Evolutionary conservation across 169 alveolate species (phyloP), one percentile per base, ranked within the genome.

Genomic region (Eimeria acervulina): DNA sequence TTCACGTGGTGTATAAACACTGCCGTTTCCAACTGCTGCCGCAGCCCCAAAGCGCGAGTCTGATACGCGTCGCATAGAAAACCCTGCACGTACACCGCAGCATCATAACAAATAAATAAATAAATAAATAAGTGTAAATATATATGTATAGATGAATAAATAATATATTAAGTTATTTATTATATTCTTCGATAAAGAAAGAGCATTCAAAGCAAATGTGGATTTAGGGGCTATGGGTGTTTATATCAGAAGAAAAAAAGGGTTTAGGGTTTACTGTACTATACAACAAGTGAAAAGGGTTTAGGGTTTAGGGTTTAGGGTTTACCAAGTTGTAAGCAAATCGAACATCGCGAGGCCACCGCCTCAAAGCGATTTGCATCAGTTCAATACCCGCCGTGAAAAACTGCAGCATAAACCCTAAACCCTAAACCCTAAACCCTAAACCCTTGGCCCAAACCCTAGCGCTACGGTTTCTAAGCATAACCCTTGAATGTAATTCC

Each of bases 271-370:
- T 63, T 63, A 47, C 55, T 47, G 12, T 12, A 7, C 12, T 47
- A 47, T 47, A 47, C 12, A 47, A 47, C 55, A 47, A 63, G 74
- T 6, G 74, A 6, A 23, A 23, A 63, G 74, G 74, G 74, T 63
- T 63, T 63, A n/a, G 74, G 74, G 74, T 63, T 63, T 63, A 72
- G 83, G 47, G 83, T 72, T 72, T 72, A 36, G 83, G 47, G 83
- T 36, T 36, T 72, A 72, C 83, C 26, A 72, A 15, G 83, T 72
- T 72, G 44, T 72, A 72, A 5, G 17, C 83, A 38, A 72, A 72
- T 8, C 83, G 83, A 17, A 72, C 44, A 28, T 72, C 83, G 4
- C 83, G 40, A 4, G 83, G 83, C 83, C 83, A 72, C 21, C 83
- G 40, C 44, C 83, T n/a, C 44, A 26, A 15, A 42, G 83, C 83